Percentiles rank a stretch among this genome's conserved stretches.
Evolutionary conservation across 192 early-diverging fungal genomes (phyloP).

Genomic region (Kickxella alabastrina): DNA sequence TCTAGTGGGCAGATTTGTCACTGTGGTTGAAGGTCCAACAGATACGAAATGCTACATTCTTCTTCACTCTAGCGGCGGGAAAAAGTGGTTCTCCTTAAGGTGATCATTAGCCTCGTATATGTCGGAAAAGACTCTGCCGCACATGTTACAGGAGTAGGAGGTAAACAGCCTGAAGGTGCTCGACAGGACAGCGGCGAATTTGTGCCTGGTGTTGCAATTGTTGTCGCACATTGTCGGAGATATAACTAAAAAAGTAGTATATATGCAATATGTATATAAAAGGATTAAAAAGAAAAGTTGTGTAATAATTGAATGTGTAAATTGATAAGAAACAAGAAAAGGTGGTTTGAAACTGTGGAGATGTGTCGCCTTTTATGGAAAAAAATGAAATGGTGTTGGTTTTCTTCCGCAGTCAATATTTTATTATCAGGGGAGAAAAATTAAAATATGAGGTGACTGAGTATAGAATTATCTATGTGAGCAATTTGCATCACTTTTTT

Average conservation of each 20-base stretch:
- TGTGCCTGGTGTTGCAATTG: conserved; percentile 16
- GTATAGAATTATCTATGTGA: not conserved
- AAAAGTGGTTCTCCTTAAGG: conserved; percentile 48
- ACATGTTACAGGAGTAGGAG: conserved; percentile 42
- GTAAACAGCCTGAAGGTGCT: conserved; percentile 30
- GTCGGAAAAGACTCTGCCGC: conserved; percentile 29
- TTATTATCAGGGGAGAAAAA: no score
- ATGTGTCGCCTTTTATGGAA: no score
- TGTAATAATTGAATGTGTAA: not conserved
- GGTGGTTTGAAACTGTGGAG: no score
- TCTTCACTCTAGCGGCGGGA: conserved; percentile 41
- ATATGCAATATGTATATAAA: no score
- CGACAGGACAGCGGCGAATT: conserved; percentile 12
- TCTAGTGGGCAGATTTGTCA: no score
- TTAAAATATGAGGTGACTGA: no score
- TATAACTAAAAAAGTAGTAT: not conserved
- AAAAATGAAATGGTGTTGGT: no score
- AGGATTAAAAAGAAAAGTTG: not conserved
- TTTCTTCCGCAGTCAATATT: no score
- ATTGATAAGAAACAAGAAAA: not conserved
- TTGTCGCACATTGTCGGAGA: conserved; percentile 12
- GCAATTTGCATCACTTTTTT: not conserved
- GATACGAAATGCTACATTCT: no score
- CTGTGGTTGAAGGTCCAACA: no score
- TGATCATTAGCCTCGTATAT: conserved; percentile 35